Evolutionary conservation across 2,329 filamentous ascomycete species (phyloP).

Genomic region (Xylaria polymorpha): DNA sequence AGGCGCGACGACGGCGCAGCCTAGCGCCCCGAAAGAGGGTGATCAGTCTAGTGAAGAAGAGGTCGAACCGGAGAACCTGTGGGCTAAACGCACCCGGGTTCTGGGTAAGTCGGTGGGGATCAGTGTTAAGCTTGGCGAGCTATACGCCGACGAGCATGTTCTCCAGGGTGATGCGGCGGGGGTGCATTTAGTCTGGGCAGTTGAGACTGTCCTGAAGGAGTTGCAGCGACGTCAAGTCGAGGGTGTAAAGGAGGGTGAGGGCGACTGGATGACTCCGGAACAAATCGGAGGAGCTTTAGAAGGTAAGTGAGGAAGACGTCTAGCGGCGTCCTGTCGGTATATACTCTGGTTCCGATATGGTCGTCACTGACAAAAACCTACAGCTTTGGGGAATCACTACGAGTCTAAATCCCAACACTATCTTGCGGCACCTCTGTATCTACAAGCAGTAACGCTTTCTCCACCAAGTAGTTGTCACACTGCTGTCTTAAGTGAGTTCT

Average conservation of each 20-base stretch:
- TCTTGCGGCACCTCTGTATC: conserved; percentile 84
- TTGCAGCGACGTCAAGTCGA: conserved; percentile 73
- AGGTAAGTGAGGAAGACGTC: conserved; percentile 54
- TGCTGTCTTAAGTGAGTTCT: conserved; percentile 75
- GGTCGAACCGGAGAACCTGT: conserved; percentile 60
- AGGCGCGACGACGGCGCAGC: conserved; percentile 31
- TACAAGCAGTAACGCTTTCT: conserved; percentile 82
- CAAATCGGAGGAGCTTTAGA: conserved; percentile 81
- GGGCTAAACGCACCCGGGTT: conserved; percentile 71
- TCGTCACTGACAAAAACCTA: conserved; percentile 45
- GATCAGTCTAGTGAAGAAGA: conserved; percentile 32
- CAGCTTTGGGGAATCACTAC: conserved; percentile 81
- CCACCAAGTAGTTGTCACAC: conserved; percentile 76
- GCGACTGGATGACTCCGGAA: conserved; percentile 75
- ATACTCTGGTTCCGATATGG: background rate
- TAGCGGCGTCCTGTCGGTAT: conserved; percentile 3
- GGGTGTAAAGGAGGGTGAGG: conserved; percentile 76
- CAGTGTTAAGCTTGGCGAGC: conserved; percentile 83
- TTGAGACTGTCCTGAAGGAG: conserved; percentile 83
- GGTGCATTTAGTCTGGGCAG: conserved; percentile 79
- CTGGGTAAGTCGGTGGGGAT: conserved; percentile 80
- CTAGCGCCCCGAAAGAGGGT: conserved; percentile 31
- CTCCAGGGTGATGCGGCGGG: conserved; percentile 80
- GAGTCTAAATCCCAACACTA: conserved; percentile 79
- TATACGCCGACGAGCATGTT: conserved; percentile 83